A percentile compares a stretch with the other conserved stretches of the same genome.
Evolutionary conservation across 176 grass and related monocot species (phyloP).

Genomic region (Avena eriantha): DNA sequence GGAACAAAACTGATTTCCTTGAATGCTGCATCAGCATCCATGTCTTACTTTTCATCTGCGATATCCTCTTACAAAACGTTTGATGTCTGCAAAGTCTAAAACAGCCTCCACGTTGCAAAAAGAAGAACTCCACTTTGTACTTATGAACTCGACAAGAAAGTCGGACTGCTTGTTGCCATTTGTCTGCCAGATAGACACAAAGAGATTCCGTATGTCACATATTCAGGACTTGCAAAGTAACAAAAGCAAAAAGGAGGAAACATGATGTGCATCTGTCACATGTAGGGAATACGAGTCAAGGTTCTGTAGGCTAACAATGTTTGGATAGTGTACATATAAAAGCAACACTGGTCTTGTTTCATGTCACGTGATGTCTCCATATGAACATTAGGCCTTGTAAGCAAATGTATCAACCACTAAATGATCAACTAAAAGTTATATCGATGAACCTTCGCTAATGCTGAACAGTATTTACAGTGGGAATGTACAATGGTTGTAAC

Average conservation of each 20-base stretch:
- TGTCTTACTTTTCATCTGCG: conserved; percentile 47
- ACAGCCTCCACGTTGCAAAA: conserved; percentile 61
- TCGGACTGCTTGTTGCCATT: conserved; percentile 82
- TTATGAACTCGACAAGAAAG: conserved; percentile 70
- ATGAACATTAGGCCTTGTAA: neutral
- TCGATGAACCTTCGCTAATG: neutral
- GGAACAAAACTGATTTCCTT: neutral
- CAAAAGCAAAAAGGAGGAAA: conserved; percentile 17
- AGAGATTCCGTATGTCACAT: conserved; percentile 33
- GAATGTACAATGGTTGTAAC: neutral
- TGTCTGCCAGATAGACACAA: conserved; percentile 59
- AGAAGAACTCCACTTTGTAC: conserved; percentile 57
- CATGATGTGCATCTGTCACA: neutral
- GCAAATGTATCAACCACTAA: conserved; percentile 20
- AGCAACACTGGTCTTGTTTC: neutral
- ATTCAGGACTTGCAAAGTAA: conserved; percentile 26
- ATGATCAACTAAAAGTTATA: neutral
- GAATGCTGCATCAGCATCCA: conserved; percentile 30
- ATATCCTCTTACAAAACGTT: conserved; percentile 78
- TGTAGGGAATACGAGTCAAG: neutral
- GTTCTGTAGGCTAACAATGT: neutral
- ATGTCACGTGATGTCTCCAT: neutral
- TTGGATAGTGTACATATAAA: conserved; percentile 16
- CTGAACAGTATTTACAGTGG: neutral
- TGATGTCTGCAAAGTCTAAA: conserved; percentile 80